Evolutionary conservation across 805 yeast genomes (phyloP), one percentile per base, ranked within the genome.

Genomic region (Cyberlindnera maritima): DNA sequence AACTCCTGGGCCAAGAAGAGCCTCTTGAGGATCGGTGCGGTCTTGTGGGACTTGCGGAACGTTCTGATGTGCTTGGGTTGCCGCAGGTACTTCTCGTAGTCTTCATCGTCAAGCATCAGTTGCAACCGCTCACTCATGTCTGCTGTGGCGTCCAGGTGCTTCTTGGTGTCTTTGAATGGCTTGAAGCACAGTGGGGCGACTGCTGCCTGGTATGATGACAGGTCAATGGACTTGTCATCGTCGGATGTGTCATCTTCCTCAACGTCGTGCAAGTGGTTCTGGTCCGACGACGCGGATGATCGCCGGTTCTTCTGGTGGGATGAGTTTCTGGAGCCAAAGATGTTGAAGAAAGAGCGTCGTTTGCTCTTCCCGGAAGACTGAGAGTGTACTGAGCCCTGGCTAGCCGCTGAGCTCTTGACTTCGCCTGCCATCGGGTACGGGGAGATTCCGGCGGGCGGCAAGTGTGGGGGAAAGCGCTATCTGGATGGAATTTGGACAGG

Each of bases 1-100:
- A 83, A 62, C 58, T 84, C 89, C 59, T 85, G 92, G 1, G 88
- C 86, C 34, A 84, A 60, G 46, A 84, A 82, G 46, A 83, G 60
- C 52, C 81, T 71, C 46, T 74, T 70, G 47, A 79, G 68, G 6
- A 73, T 68, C 34, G 67, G 67, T 3, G 76, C 77, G 21, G 80
- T 65, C 31, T 69, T 67, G 44, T 70, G 72, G 43, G 76, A 71
- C 49, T 70, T 75, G 47, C 73, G 73, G 52, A 70, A 70, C 9
- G 75, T 65, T 56, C 74, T 77, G 36, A 81, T 68, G 60, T 82
- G 77, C 47, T 73, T 76, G n/a, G 88, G 85, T 31, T 75, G 67
- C 28, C 67, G 64, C 23, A 80, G 61, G 28, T 77, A 70, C 46
- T 72, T 62, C 15, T 68, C 62, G 49, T 68, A 62, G 45, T 71